Conservation (phyloP, 305 asterid species). For the Solanum hybrid region DNA sequence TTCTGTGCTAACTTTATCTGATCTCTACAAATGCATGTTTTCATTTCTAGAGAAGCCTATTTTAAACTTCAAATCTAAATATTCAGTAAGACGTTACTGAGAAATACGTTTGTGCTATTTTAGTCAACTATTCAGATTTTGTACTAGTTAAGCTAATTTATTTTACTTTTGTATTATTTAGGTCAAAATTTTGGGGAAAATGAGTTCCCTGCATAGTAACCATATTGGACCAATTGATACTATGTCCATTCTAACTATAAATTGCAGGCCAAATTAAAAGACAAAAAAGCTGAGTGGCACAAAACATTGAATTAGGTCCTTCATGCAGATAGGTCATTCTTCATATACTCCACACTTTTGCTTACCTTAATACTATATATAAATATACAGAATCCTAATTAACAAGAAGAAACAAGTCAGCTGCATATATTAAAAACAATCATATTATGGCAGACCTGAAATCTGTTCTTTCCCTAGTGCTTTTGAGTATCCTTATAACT, state of each 20-base stretch:
- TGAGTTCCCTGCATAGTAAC: not conserved
- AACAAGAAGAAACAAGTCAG: not conserved
- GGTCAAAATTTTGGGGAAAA: not conserved
- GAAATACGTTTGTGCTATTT: not conserved
- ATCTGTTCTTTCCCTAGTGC: not conserved
- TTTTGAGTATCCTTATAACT: conserved; percentile 12
- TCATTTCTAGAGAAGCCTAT: too few species aligned
- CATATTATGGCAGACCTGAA: conserved; percentile 18
- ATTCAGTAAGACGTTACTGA: not conserved
- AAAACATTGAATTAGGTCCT: not conserved
- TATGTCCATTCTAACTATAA: not conserved
- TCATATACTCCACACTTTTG: not conserved
- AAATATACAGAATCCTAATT: not conserved
- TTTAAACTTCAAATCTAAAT: not conserved
- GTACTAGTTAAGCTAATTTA: not conserved
- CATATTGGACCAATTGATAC: not conserved
- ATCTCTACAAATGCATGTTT: too few species aligned
- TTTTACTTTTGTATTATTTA: not conserved
- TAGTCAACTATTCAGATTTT: not conserved
- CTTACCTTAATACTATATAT: not conserved
- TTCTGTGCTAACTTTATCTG: too few species aligned
- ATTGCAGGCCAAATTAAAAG: not conserved
- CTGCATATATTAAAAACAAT: not conserved
- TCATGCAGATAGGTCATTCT: not conserved
- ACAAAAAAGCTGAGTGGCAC: not conserved